Evolutionary conservation across 176 grass and related monocot genomes (phyloP).

Genomic region (Oryza coarctata): DNA sequence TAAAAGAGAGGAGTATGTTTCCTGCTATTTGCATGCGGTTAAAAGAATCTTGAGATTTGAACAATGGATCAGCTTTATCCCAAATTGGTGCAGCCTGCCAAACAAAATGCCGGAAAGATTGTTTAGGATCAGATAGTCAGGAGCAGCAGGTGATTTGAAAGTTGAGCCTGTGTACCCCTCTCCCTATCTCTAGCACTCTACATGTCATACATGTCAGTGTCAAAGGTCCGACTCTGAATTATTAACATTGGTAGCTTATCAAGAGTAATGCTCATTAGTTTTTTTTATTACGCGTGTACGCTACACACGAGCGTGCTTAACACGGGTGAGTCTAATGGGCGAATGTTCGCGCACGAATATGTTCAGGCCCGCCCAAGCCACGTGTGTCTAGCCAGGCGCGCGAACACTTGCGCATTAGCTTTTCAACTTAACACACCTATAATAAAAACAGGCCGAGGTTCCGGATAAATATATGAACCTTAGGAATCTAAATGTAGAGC

Average conservation of each 20-base stretch:
- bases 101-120: background rate
- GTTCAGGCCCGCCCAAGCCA: no score
- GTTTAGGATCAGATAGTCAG: slow-evolving; percentile 16
- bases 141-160: background rate
- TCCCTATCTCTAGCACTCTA: background rate
- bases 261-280: background rate
- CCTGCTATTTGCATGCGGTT: slow-evolving; percentile 3
- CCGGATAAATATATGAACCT: no score
- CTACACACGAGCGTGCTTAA: no score
- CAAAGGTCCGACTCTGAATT: background rate
- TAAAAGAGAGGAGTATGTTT: slow-evolving; percentile 21
- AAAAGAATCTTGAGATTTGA: slow-evolving; percentile 33
- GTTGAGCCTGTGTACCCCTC: background rate
- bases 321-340: no score
- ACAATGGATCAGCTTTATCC: slow-evolving; percentile 17
- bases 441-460: no score
- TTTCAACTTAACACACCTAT: no score
- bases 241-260: background rate
- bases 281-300: background rate
- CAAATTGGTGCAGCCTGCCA: background rate
- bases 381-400: no score
- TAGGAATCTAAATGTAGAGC: no score
- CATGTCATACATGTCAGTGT: background rate
- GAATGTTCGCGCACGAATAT: no score
- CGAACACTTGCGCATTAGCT: no score